Evolutionary conservation across 2,329 filamentous ascomycete species (phyloP).

Genomic region (Aspergillus awamori): DNA sequence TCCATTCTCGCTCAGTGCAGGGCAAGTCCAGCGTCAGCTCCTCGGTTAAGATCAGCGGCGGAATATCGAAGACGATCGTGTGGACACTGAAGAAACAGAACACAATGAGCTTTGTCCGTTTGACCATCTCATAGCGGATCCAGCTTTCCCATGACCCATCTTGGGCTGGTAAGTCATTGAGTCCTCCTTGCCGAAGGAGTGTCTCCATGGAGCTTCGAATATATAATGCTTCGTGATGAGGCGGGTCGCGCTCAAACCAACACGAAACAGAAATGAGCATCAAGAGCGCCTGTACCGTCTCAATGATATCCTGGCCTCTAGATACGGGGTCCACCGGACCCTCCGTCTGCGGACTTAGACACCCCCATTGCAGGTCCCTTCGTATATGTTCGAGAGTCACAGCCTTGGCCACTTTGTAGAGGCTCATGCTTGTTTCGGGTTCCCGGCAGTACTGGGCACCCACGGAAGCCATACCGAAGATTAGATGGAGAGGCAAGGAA

Average conservation of each 20-base stretch:
- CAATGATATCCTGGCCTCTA: constrained; percentile 30
- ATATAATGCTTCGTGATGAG: constrained; percentile 33
- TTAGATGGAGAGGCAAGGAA: constrained; percentile 26
- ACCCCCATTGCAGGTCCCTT: constrained; percentile 29
- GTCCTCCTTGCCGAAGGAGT: constrained; percentile 30
- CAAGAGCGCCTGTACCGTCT: constrained; percentile 33
- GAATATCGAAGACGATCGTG: constrained; percentile 40
- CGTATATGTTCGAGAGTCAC: constrained; percentile 38
- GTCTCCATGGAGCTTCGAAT: constrained; percentile 36
- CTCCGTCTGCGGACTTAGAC: constrained; percentile 6
- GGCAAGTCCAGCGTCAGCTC: constrained; percentile 36
- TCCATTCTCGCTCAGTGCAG: constrained; percentile 38
- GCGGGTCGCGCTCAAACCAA: constrained; percentile 37
- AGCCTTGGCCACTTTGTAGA: constrained; percentile 36
- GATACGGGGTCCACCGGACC: constrained; percentile 13
- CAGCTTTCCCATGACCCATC: constrained; percentile 39
- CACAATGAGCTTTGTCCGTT: constrained; percentile 37
- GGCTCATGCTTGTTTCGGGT: constrained; percentile 35
- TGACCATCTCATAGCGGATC: constrained; percentile 34
- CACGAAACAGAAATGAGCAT: constrained; percentile 34
- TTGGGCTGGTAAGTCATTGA: constrained; percentile 32
- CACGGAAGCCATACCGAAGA: constrained; percentile 36
- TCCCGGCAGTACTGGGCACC: constrained; percentile 39
- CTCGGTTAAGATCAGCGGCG: constrained; percentile 36
- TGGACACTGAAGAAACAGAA: constrained; percentile 42